phyloP scores from a whole-genome alignment of 306 rosid genomes.

The Gynostemma pentaphyllum region DNA sequence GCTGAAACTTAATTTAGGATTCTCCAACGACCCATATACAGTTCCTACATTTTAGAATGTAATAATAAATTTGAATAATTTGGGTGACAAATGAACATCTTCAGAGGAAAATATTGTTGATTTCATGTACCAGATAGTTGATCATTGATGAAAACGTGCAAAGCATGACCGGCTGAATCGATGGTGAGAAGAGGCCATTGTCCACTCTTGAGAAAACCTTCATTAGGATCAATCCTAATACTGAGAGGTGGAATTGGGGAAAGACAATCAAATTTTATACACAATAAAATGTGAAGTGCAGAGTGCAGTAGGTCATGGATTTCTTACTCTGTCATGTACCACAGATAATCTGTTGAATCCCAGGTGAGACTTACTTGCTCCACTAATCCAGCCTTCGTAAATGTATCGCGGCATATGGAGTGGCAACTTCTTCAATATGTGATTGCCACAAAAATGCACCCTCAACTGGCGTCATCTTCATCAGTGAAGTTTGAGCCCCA shows the following conservation, averaged over 20 bases:
- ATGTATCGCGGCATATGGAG: slow-evolving; percentile 34
- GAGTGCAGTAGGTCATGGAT: slow-evolving; percentile 4
- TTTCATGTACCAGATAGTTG: slow-evolving; percentile 61
- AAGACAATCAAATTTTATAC: neutral
- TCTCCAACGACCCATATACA: slow-evolving; percentile 43
- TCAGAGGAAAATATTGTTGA: neutral
- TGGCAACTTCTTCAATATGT: slow-evolving; percentile 58
- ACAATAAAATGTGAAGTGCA: neutral
- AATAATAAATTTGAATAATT: slow-evolving; percentile 9
- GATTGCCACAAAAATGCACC: slow-evolving; percentile 57
- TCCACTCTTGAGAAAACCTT: slow-evolving; percentile 56
- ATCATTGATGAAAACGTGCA: slow-evolving; percentile 84
- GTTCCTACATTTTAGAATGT: slow-evolving; percentile 41
- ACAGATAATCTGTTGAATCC: slow-evolving; percentile 81
- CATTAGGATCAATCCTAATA: slow-evolving; percentile 57
- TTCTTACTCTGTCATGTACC: slow-evolving; percentile 98
- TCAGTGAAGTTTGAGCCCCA: slow-evolving; percentile 33
- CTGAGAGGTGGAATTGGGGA: slow-evolving; percentile 20
- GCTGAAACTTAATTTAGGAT: slow-evolving; percentile 58
- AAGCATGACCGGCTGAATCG: slow-evolving; percentile 82
- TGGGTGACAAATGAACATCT: neutral
- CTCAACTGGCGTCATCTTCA: slow-evolving; percentile 43
- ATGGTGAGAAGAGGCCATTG: slow-evolving; percentile 56
- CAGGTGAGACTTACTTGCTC: slow-evolving; percentile 71
- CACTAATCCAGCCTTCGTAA: slow-evolving; percentile 41